A percentile compares a stretch with the other conserved stretches of the same genome.
Conservation (phyloP, 1,284 basidiomycete genomes). For the Erythrobasidium hasegawianum region DNA sequence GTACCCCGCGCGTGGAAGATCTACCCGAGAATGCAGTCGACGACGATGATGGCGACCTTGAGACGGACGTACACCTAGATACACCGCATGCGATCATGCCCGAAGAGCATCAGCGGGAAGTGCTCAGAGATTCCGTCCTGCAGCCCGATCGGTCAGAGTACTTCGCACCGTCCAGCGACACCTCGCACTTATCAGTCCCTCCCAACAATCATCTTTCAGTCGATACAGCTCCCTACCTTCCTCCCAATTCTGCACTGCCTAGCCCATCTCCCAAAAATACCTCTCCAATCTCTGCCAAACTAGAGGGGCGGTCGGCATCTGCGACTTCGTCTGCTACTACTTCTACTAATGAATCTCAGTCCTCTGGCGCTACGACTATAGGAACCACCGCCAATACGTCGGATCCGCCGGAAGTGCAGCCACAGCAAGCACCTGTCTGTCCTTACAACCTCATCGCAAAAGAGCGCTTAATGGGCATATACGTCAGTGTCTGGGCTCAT, state of each 20-base stretch:
- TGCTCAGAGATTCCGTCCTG: not conserved
- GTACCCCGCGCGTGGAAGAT: not conserved
- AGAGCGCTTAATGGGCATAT: constrained; percentile 83
- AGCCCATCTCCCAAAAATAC: too few species aligned
- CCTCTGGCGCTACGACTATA: constrained; percentile 15
- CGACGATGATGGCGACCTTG: not conserved
- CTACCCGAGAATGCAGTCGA: not conserved
- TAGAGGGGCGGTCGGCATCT: not conserved
- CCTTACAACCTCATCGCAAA: constrained; percentile 77
- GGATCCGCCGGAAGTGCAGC: not conserved
- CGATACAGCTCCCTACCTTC: not conserved
- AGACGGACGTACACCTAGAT: not conserved
- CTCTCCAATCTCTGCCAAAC: not conserved
- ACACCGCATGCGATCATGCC: not conserved
- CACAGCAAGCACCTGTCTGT: not conserved
- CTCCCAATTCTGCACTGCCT: too few species aligned
- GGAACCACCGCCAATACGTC: not conserved
- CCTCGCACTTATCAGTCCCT: not conserved
- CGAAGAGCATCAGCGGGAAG: not conserved
- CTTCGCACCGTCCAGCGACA: not conserved
- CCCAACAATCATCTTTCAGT: not conserved
- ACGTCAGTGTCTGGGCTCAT: constrained; percentile 51
- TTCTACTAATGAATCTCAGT: constrained; percentile 29
- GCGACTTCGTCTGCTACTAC: constrained; percentile 9
- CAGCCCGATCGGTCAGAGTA: not conserved